Evolutionary conservation across 352 stramenopile genomes (phyloP), one percentile per base, ranked within the genome.

Genomic region (Phytopythium aichiense): DNA sequence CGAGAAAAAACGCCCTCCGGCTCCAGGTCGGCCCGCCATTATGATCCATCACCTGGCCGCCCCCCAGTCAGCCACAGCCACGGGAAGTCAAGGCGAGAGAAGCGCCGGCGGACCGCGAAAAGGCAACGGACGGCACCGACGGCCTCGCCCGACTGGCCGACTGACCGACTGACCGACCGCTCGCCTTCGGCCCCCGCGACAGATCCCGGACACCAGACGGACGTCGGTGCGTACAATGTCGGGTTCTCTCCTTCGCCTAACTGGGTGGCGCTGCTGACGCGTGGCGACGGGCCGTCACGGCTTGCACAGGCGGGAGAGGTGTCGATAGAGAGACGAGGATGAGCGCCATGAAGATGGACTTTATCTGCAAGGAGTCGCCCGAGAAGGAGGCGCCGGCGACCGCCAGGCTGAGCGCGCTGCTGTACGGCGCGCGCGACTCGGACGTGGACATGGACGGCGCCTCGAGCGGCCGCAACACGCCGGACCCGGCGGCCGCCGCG

Each of bases 271-370:
- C 6, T 49, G 20, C 42, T 49, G 22, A 49, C 42, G 42, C 42
- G 42, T 13, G 18, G 18, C 20, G 42, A 49, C 42, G 7, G 42
- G 42, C 11, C 15, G 15, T 18, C 40, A 1, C 2, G 18, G 16
- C 9, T 20, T n/a, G 42, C 13, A 28, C 8, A 49, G 42, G 42
- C 42, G 42, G 20, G 20, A 15, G 16, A 22, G 20, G n/a, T 7
- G 28, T 4, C 49, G 49, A 23, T 22, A 16, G 16, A 35, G 16
- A 31, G 12, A 16, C 43, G 25, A 69, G 40, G 23, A 91, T 89
- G 77, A 89, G 79, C 61, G 79, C 79, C 22, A 91, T 91, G 82
- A 91, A 89, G 56, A 88, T 91, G 82, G 79, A 88, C 56, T 91
- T 89, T 52, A 91, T 91, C 69, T 88, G 77, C 67, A 78, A 87